phyloP scores from a whole-genome alignment of 768 basidiomycete species.

The Auriscalpium orientale region DNA sequence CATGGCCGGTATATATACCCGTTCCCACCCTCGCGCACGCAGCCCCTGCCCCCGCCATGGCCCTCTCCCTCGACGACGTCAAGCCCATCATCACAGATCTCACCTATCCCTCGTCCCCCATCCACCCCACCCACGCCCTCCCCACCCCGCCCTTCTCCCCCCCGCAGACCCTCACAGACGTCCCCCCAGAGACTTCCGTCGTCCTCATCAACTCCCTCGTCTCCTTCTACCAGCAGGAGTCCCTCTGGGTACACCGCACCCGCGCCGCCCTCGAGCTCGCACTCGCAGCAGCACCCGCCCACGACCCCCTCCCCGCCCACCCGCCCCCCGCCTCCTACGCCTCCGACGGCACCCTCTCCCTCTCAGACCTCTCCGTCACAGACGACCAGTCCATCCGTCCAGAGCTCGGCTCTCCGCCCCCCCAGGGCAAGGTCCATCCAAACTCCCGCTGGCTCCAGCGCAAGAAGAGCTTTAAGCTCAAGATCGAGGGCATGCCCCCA shows the following conservation, averaged over 20 bases:
- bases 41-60: not conserved
- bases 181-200: conserved; percentile 30
- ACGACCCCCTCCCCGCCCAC: conserved; percentile 15
- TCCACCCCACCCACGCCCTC: conserved; percentile 13
- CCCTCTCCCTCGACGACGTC: not conserved
- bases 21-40: not conserved
- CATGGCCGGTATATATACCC: not conserved
- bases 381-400: conserved; percentile 21
- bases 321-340: not conserved
- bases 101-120: conserved; percentile 14
- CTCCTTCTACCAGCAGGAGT: conserved; percentile 62
- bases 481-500: conserved; percentile 34
- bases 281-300: conserved; percentile 14
- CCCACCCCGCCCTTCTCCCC: conserved; percentile 27
- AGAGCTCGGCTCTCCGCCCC: conserved; percentile 23
- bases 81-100: conserved; percentile 5
- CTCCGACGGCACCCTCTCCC: conserved; percentile 4
- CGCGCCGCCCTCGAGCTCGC: conserved; percentile 52
- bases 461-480: conserved; percentile 52
- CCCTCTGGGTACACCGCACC: conserved; percentile 63
- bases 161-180: conserved; percentile 11
- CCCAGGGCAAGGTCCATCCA: conserved; percentile 16
- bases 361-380: conserved; percentile 14
- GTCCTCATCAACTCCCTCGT: conserved; percentile 57
- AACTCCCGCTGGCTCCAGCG: conserved; percentile 46